Base-by-base conservation (phyloP, 2,329 filamentous ascomycete genomes). In the Nothopassalora personata region DNA sequence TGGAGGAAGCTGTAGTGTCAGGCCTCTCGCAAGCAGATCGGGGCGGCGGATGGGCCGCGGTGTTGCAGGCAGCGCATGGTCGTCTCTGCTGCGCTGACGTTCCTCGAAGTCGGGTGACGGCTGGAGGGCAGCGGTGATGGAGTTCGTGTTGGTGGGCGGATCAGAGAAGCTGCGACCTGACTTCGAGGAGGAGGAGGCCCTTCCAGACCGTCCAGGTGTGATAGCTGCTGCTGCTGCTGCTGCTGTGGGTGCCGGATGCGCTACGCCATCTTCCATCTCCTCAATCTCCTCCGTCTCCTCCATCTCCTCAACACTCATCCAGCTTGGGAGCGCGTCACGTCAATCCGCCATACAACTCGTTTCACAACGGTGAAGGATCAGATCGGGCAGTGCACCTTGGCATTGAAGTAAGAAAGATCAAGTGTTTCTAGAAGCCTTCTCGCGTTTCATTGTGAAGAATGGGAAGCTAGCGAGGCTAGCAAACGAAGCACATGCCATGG, bases 1-100 rank as follows among this genome's bases (percentile, higher is more conserved):
- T 10, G 62, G 55, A 33, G 87, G 84, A 78, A 91, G 83, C 69
- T 90, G 87, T 66, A 92, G 75, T 19, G 87, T 86, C 59, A 94
- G 79, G 45, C 85, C 85, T 57, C 85, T 82, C 45, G 80, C 74
- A 53, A 84, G 78, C 61, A 87, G 81, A 48, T 84, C 83, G 54
- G 86, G 81, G 62, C 88, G 83, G 60, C 85, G 82, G 18, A 90
- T 90, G 7, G 90, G 95, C 53, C 70, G 73, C 53, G 76, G 77
- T 36, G 64, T 67, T 55, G 70, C 66, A 19, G 59, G 60, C 36
- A 74, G 69, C 56, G 71, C 73, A 64, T 77, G 72, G 65, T 79
- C 77, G 71, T 79, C 76, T 62, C 76, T 76, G 28, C 52, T 61
- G 34, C 50, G 49, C n/a, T 18, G 43, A 23, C 62, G 68, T 65